phyloP scores from a whole-genome alignment of 2,329 filamentous ascomycete species.

The Aspergillus sp. region DNA sequence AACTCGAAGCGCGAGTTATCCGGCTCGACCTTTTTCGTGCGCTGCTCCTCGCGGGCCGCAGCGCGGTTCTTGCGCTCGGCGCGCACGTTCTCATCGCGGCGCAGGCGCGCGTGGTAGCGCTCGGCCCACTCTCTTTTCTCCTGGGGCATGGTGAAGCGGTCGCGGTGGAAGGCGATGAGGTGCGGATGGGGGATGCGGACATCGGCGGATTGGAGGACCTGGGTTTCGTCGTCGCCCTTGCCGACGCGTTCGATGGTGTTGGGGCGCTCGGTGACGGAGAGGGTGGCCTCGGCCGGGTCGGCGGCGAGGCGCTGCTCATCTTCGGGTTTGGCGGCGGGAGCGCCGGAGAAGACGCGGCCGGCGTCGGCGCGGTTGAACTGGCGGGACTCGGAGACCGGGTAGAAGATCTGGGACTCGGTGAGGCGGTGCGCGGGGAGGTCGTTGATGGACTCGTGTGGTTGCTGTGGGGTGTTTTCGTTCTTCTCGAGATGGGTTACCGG shows the following conservation, averaged over 20 bases:
- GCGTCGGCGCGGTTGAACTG: constrained; percentile 58
- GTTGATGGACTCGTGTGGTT: constrained; percentile 53
- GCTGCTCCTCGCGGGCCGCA: constrained; percentile 36
- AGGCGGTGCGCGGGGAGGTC: constrained; percentile 52
- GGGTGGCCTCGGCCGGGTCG: constrained; percentile 25
- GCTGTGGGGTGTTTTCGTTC: constrained; percentile 25
- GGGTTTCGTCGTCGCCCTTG: constrained; percentile 34
- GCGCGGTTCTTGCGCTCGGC: constrained; percentile 30
- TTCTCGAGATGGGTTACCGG: constrained; percentile 51
- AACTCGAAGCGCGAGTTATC: constrained; percentile 50
- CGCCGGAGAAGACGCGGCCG: constrained; percentile 49
- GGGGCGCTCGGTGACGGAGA: constrained; percentile 19
- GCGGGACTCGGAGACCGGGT: constrained; percentile 54
- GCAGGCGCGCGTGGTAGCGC: constrained; percentile 38
- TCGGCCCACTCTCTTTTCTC: constrained; percentile 23
- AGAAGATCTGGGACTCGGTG: constrained; percentile 49
- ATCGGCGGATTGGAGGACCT: constrained; percentile 52
- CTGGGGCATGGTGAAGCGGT: constrained; percentile 28
- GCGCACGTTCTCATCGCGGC: constrained; percentile 29
- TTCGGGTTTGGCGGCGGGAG: constrained; percentile 27
- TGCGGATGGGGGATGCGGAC: constrained; percentile 56
- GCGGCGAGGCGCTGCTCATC: constrained; percentile 16
- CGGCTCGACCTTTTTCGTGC: constrained; percentile 34
- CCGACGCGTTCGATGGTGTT: constrained; percentile 33
- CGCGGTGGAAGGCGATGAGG: constrained; percentile 42